Percentiles rank a stretch among this genome's conserved stretches.
Conservation (phyloP, 208 protist species). For the Acanthamoeba divionensis region DNA sequence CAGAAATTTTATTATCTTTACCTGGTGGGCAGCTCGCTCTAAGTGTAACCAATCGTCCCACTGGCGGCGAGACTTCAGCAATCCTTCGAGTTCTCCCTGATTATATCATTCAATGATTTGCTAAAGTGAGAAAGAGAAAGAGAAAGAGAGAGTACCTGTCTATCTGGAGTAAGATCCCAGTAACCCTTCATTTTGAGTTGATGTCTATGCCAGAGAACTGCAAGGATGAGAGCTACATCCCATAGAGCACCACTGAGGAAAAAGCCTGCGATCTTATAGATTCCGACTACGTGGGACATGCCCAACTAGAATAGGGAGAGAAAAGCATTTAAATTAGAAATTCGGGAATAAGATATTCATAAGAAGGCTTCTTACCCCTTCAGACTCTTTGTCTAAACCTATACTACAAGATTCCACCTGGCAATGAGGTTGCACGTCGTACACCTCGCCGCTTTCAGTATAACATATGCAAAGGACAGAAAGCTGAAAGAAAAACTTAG, state of each 20-base stretch:
- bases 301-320: no score
- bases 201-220: conserved; percentile 63
- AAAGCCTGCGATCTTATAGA: conserved; percentile 49
- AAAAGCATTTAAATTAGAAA: no score
- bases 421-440: not conserved
- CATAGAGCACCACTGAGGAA: conserved; percentile 61
- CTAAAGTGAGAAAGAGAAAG: no score
- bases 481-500: conserved; percentile 61
- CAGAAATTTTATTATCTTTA: no score
- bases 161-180: not conserved
- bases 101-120: no score
- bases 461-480: conserved; percentile 32
- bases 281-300: conserved; percentile 14
- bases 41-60: not conserved
- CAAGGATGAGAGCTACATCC: conserved; percentile 59
- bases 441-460: not conserved
- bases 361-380: no score
- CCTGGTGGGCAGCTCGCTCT: no score
- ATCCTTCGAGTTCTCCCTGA: not conserved
- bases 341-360: no score
- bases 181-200: conserved; percentile 45
- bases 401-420: not conserved
- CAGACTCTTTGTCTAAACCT: no score
- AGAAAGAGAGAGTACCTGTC: no score
- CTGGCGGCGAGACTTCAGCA: not conserved